Evolutionary conservation across 305 asterid genomes (phyloP).

Genomic region (Ilex paraguariensis): DNA sequence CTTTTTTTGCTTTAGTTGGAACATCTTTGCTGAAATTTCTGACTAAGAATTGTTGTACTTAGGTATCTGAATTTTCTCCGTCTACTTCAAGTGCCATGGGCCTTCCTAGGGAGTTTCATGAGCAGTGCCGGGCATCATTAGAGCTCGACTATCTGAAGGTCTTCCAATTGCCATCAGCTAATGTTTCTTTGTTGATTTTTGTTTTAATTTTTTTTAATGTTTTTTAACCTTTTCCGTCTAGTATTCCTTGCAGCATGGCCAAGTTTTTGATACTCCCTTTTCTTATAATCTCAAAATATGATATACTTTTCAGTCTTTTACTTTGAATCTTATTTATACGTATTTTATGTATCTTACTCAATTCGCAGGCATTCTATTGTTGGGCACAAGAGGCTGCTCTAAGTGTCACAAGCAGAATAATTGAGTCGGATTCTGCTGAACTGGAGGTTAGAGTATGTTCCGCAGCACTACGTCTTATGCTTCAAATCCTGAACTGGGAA

Average conservation of each 20-base stretch:
- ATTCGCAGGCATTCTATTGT: constrained; percentile 57
- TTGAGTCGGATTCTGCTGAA: constrained; percentile 53
- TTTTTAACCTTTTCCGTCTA: constrained; percentile 14
- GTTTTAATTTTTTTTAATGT: background rate
- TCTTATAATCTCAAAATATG: background rate
- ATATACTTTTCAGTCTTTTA: constrained; percentile 11
- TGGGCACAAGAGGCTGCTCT: constrained; percentile 92
- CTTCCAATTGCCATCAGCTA: constrained; percentile 20
- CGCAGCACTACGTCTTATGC: constrained; percentile 71
- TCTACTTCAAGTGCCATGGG: constrained; percentile 86
- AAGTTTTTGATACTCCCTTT: background rate
- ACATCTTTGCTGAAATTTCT: no score
- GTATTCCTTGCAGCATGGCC: constrained; percentile 16
- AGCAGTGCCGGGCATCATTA: constrained; percentile 70
- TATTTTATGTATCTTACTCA: constrained; percentile 9
- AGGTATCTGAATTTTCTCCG: constrained; percentile 97
- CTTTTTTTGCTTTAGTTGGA: background rate
- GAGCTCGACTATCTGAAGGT: constrained; percentile 91
- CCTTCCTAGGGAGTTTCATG: constrained; percentile 92
- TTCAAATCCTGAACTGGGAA: constrained; percentile 94
- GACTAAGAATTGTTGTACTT: background rate
- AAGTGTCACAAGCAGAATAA: constrained; percentile 54
- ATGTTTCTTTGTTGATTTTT: constrained; percentile 10
- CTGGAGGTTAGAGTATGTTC: constrained; percentile 85
- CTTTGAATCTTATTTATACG: constrained; percentile 10